Evolutionary conservation across 139 green algal genomes (phyloP).

Genomic region (Trebouxia sp.): DNA sequence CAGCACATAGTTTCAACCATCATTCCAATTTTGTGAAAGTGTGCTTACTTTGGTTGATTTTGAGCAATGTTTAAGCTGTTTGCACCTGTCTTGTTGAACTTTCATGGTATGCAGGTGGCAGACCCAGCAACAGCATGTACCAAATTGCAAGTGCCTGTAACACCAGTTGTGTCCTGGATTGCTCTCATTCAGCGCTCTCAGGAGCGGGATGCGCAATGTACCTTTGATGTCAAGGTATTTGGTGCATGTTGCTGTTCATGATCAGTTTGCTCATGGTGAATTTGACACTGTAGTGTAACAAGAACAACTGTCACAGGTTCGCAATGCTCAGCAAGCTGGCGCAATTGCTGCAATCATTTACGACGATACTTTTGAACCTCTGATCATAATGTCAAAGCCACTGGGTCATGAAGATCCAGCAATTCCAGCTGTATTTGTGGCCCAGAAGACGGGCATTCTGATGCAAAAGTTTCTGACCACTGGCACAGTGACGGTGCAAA

Average conservation of each 20-base stretch:
- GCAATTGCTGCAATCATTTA: constrained; percentile 78
- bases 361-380: constrained; percentile 65
- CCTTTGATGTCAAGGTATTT: not conserved
- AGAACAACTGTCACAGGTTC: constrained; percentile 52
- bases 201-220: not conserved
- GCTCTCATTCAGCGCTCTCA: not conserved
- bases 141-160: constrained; percentile 40
- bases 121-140: constrained; percentile 70
- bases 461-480: constrained; percentile 57
- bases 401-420: constrained; percentile 52
- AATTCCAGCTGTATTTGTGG: constrained; percentile 83
- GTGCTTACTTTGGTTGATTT: too few species aligned
- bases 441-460: constrained; percentile 65
- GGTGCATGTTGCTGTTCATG: not conserved
- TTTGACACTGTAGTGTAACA: not conserved
- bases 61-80: too few species aligned
- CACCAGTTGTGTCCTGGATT: constrained; percentile 23
- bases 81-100: too few species aligned
- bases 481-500: constrained; percentile 35
- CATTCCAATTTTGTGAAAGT: too few species aligned
- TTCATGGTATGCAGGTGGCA: constrained; percentile 45
- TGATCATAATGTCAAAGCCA: constrained; percentile 85
- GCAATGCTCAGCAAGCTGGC: constrained; percentile 67
- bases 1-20: too few species aligned
- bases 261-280: not conserved